Evolutionary conservation across 306 rosid species (phyloP).

Genomic region (Myrica gale): DNA sequence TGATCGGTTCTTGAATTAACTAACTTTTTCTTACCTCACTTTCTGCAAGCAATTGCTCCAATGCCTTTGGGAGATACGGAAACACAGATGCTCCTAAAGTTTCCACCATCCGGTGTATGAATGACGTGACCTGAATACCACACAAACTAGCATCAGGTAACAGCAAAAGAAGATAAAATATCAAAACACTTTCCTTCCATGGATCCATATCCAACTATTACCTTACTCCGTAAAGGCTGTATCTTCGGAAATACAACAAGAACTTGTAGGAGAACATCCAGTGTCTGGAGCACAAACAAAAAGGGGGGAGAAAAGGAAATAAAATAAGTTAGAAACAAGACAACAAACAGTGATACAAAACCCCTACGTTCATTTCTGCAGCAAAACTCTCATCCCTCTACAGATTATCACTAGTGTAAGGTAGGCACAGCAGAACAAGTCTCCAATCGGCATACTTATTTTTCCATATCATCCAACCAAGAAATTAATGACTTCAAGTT

Average conservation of each 20-base stretch:
- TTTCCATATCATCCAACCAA: neutral
- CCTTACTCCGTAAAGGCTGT: constrained; percentile 73
- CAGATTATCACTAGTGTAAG: neutral
- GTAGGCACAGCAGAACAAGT: neutral
- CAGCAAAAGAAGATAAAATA: constrained; percentile 16
- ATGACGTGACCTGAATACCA: constrained; percentile 75
- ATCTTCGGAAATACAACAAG: constrained; percentile 79
- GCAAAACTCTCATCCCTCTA: neutral
- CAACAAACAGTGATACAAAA: neutral
- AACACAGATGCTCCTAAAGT: constrained; percentile 82
- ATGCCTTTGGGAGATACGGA: constrained; percentile 90
- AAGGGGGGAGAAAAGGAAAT: neutral
- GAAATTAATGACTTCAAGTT: neutral
- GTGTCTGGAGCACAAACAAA: constrained; percentile 44
- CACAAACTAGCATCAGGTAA: constrained; percentile 25
- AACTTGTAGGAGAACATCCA: constrained; percentile 91
- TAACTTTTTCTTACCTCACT: constrained; percentile 59
- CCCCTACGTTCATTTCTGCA: neutral
- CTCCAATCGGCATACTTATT: neutral
- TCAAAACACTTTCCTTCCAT: constrained; percentile 1
- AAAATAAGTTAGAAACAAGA: neutral
- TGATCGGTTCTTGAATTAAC: constrained; percentile 16
- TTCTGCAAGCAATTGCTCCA: constrained; percentile 82
- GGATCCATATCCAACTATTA: constrained; percentile 28
- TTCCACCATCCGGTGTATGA: constrained; percentile 97